Evolutionary conservation across 1,139 yeast genomes (phyloP), one percentile per base, ranked within the genome.

Genomic region (Taphrina betulina): DNA sequence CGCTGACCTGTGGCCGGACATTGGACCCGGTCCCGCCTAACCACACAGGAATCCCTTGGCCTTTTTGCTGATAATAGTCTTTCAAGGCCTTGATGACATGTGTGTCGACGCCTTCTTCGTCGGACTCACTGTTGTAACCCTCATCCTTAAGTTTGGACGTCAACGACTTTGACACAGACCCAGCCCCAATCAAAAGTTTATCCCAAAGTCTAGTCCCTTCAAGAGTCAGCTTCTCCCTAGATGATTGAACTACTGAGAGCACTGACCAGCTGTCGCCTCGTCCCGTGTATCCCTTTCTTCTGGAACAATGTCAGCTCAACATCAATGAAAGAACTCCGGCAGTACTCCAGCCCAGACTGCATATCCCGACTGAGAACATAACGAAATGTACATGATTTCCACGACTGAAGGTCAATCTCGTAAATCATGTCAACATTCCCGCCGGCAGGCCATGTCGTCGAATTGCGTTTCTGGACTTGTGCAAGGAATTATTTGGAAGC

Each of bases 91-190:
- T 50, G 54, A 50, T 50, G 41, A 40, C 46, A 23, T 50, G 54
- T 5, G 54, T 50, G 23, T 50, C 54, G 16, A 50, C 46, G 2
- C 54, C 54, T 23, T 50, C 54, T 17, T 50, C 54, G n/a, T 50
- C 54, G 5, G 36, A 33, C 8, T 33, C 54, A 29, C 46, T 38
- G 26, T 50, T 33, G 37, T 50, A 50, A 26, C 54, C 54, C 16
- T 41, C 44, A 17, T 50, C 54, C 31, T 50, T 50, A 20, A 50
- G 44, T 17, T 42, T 41, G 5, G 54, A 40, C 1, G 46, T 42
- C 29, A 50, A 31, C 2, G 54, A 22, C n/a, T 50, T 50, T 5
- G 46, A 38, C 23, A 50, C 54, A 14, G 40, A 38, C 5, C 54
- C 54, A 17, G 54, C 44, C 17, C 46, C 26, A 16, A 50, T 28